phyloP scores from a whole-genome alignment of 2,329 filamentous ascomycete species.

The Teratosphaeriaceae sp. region DNA sequence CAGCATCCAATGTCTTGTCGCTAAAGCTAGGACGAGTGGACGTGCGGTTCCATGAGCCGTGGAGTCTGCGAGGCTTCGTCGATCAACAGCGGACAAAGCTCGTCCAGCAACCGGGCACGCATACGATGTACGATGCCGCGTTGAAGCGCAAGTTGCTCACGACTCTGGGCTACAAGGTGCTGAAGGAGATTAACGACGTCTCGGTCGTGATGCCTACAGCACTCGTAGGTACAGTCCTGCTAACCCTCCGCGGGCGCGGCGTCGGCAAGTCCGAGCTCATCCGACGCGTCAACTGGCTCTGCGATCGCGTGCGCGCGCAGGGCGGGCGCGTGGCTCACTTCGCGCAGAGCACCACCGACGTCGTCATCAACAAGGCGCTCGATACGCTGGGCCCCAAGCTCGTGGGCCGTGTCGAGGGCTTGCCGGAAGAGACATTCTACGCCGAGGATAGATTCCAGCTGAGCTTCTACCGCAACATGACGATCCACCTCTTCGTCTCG shows the following conservation, averaged over 20 bases:
- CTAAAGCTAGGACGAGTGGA: slow-evolving; percentile 87
- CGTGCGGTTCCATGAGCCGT: slow-evolving; percentile 92
- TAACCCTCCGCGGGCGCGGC: slow-evolving; percentile 85
- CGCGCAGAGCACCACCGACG: slow-evolving; percentile 67
- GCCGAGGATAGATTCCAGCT: slow-evolving; percentile 93
- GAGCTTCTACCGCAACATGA: slow-evolving; percentile 99
- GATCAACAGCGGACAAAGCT: slow-evolving; percentile 61
- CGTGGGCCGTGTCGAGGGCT: slow-evolving; percentile 68
- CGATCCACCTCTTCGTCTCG: slow-evolving; percentile 93
- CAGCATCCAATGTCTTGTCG: slow-evolving; percentile 79
- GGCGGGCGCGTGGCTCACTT: slow-evolving; percentile 93
- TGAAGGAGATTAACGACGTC: slow-evolving; percentile 90
- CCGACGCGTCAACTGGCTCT: slow-evolving; percentile 85
- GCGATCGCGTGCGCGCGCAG: slow-evolving; percentile 71
- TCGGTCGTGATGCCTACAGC: slow-evolving; percentile 98
- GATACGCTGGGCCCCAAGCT: slow-evolving; percentile 87
- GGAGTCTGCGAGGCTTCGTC: slow-evolving; percentile 81
- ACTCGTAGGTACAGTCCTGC: slow-evolving; percentile 83
- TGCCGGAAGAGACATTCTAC: slow-evolving; percentile 88
- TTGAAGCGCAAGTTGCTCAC: slow-evolving; percentile 64
- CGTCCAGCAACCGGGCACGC: slow-evolving; percentile 24
- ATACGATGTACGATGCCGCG: slow-evolving; percentile 39
- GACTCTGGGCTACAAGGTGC: slow-evolving; percentile 83
- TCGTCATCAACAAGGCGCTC: slow-evolving; percentile 81
- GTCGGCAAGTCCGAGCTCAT: slow-evolving; percentile 83